Evolutionary conservation across 352 stramenopile genomes (phyloP).

Genomic region (Phytophthora palmivora): DNA sequence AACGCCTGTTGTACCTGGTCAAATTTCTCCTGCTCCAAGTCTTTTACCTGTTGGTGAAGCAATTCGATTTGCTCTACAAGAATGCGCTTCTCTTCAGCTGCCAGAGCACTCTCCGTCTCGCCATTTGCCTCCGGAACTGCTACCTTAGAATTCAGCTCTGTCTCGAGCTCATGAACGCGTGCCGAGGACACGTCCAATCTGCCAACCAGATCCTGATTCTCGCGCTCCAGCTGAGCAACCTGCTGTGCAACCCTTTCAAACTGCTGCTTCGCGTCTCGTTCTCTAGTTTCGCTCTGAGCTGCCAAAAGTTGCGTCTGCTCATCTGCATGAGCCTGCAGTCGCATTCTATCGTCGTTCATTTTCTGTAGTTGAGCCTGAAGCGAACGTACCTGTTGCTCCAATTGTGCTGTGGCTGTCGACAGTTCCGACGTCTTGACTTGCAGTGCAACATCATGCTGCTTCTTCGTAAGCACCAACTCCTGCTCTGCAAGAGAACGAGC

Average conservation of each 20-base stretch:
- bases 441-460: slow-evolving; percentile 68
- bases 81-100: slow-evolving; percentile 63
- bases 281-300: slow-evolving; percentile 43
- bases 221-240: slow-evolving; percentile 29
- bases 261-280: slow-evolving; percentile 44
- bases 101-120: slow-evolving; percentile 25
- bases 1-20: slow-evolving; percentile 50
- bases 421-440: slow-evolving; percentile 71
- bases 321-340: slow-evolving; percentile 40
- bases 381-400: slow-evolving; percentile 54
- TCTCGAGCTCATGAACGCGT: slow-evolving; percentile 47
- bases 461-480: slow-evolving; percentile 75
- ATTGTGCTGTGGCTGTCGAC: slow-evolving; percentile 44
- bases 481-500: slow-evolving; percentile 66
- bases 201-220: slow-evolving; percentile 35
- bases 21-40: slow-evolving; percentile 63
- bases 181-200: slow-evolving; percentile 39
- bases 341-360: slow-evolving; percentile 51
- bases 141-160: slow-evolving; percentile 22
- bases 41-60: slow-evolving; percentile 59
- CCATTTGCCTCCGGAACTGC: slow-evolving; percentile 4
- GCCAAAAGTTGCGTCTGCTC: slow-evolving; percentile 36
- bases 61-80: slow-evolving; percentile 62
- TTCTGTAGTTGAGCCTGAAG: slow-evolving; percentile 43
- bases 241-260: slow-evolving; percentile 43